A percentile compares a stretch with the other conserved stretches of the same genome.
These are phyloP conservation scores for Lasiodiplodia theobromae DNA, from an alignment of 2,329 filamentous ascomycete species.

Conservation along the genomic window DNA sequence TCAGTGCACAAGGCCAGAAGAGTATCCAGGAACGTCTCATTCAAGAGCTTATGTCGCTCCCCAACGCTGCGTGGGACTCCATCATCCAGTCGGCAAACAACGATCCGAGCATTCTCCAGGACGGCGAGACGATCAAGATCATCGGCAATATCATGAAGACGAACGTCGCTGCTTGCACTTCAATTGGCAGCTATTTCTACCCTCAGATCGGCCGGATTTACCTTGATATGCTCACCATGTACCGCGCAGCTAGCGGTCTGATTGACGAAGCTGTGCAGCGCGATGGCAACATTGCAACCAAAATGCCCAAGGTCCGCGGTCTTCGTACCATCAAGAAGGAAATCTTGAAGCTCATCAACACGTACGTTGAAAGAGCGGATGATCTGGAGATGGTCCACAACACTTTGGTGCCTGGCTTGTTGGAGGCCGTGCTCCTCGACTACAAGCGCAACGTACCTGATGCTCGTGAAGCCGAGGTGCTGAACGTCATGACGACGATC, in stretches of 20 bases:
- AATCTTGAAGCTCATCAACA: slow-evolving; percentile 97
- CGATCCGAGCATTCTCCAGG: slow-evolving; percentile 86
- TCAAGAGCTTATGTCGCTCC: slow-evolving; percentile 88
- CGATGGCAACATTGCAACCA: slow-evolving; percentile 85
- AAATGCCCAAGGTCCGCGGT: slow-evolving; percentile 95
- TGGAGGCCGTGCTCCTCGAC: slow-evolving; percentile 92
- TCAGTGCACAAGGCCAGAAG: slow-evolving; percentile 95
- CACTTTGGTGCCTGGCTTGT: slow-evolving; percentile 92
- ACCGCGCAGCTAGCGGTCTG: slow-evolving; percentile 92
- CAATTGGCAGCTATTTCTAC: slow-evolving; percentile 96
- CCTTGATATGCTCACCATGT: slow-evolving; percentile 99
- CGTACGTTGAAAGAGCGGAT: slow-evolving; percentile 97
- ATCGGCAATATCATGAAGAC: slow-evolving; percentile 99
- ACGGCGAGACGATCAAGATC: slow-evolving; percentile 95
- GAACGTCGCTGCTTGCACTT: slow-evolving; percentile 97
- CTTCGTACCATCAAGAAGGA: slow-evolving; percentile 99
- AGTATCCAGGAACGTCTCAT: slow-evolving; percentile 91
- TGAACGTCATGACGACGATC: slow-evolving; percentile 97
- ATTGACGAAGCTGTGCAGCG: slow-evolving; percentile 91
- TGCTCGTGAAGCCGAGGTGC: slow-evolving; percentile 92
- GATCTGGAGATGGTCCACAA: slow-evolving; percentile 91
- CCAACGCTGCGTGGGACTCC: slow-evolving; percentile 92
- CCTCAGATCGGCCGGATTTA: slow-evolving; percentile 98
- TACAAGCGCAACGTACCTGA: slow-evolving; percentile 97
- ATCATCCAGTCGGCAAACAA: slow-evolving; percentile 89